Base-by-base conservation (phyloP, 192 early-diverging fungal species). In the Coemansia sp. region DNA sequence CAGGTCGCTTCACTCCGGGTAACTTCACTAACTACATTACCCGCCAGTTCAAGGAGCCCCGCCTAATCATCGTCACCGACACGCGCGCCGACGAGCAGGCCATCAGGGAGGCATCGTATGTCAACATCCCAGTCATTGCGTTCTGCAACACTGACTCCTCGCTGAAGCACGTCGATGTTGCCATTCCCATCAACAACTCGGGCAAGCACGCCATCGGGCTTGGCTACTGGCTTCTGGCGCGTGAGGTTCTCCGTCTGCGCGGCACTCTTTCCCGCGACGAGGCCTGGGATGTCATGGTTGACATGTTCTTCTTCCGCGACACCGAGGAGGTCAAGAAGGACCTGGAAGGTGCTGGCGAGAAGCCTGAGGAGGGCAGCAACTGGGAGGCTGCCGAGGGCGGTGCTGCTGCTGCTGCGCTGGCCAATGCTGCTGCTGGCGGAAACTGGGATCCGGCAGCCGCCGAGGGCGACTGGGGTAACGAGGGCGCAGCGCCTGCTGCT, bases 21-120 rank as follows among this genome's bases (percentile, higher is more conserved):
- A 98, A 95, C 87, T 98, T 99, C 89, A 99, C 98, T 83, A 99
- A 99, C 89, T 99, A 99, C 91, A 99, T 97, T 85, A 99, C 98
- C 78, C 92, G 94, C 74, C 89, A 95, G 71, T 99, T 98, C 94
- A 92, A 95, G 88, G 98, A 99, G 87, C 98, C 98, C 75, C 93
- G 98, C 70, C 87, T 99, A 75, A 93, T 99, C 71, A 89, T 99
- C 69, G 92, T 95, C 66, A 94, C 97, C 67, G 98, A 99, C 89
- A 96, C 98, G 72, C 93, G 91, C 76, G 92, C 95, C 67, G 98
- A 99, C 85, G 89, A 93, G 88, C 98, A 99, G 89, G 93, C 98
- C 83, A 92, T 99, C 86, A 87, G 88, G 86, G 98, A 99, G 87
- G 93, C 98, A 61, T 98, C 98, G 68, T 99, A 99, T 86, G 98